Base-by-base conservation (phyloP, 2,329 filamentous ascomycete species). In the Alternaria sp. region DNA sequence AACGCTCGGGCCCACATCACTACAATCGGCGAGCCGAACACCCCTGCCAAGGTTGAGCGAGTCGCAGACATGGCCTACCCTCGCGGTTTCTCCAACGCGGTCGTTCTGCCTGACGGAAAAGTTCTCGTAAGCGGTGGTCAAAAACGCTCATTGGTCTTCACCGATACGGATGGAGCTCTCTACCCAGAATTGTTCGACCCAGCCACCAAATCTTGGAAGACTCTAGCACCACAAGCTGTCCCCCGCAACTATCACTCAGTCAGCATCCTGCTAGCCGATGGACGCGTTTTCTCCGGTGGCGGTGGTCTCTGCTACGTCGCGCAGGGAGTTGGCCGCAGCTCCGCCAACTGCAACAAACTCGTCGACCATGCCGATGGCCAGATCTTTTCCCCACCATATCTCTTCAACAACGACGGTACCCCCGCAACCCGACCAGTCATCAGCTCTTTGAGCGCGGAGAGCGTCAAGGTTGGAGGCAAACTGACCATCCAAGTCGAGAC, bases 301-400 rank as follows among this genome's bases (percentile, higher is more conserved):
- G 71, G 73, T n/a, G 73, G 73, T 28, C 66, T 74, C 12, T 74
- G 71, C 61, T 73, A 69, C 45, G 63, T 65, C 13, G 66, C 47
- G 28, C 36, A 63, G 7, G 60, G 60, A n/a, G 56, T 69, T 5
- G 69, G 69, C 17, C 59, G 51, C 12, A 70, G 65, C 52, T 68
- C 70, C 3, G 67, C 63, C 36, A 68, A 74, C 55, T 74, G 71
- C 68, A 74, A 74, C 56, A 74, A 74, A 62, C 66, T 74, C 9
- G 71, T 71, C 25, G 69, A 75, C 59, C 73, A 74, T 43, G 67
- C 68, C 12, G 71, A 75, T 19, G 74, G 71, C 13, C 71, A 76
- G 50, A 66, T 69, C 47, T 75, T 74, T 59, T 69, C 68, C 10
- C 73, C 74, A 15, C 74, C 74, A 0, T 76, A 74, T 21, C 65